Evolutionary conservation across 2,329 filamentous ascomycete genomes (phyloP).

Genomic region (Aspergillus sp.): DNA sequence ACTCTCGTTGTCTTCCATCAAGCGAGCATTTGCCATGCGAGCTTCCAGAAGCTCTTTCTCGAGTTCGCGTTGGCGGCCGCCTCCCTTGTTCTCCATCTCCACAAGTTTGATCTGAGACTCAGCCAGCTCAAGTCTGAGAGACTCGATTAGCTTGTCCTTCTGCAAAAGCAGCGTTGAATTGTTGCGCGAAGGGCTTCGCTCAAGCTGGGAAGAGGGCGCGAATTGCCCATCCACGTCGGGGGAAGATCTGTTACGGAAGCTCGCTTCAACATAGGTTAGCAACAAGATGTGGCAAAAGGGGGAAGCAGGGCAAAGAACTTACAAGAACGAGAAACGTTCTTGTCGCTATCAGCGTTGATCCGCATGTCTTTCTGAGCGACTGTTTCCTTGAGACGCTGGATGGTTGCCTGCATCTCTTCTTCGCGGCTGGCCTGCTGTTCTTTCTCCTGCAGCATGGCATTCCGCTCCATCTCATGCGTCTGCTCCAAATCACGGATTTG

Average conservation of each 20-base stretch:
- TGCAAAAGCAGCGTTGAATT: constrained; percentile 87
- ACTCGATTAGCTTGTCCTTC: constrained; percentile 95
- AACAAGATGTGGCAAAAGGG: constrained; percentile 1
- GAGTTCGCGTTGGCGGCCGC: constrained; percentile 81
- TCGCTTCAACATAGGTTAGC: constrained; percentile 28
- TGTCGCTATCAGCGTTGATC: constrained; percentile 46
- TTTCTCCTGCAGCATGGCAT: constrained; percentile 83
- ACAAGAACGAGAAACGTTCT: constrained; percentile 49
- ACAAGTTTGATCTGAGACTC: constrained; percentile 94
- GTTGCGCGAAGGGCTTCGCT: constrained; percentile 83
- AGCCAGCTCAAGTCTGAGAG: constrained; percentile 82
- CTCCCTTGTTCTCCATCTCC: constrained; percentile 88
- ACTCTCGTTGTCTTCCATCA: constrained; percentile 98
- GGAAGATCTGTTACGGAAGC: constrained; percentile 50
- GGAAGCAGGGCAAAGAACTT: constrained; percentile 21
- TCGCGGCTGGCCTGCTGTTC: constrained; percentile 79
- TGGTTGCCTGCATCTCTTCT: constrained; percentile 84
- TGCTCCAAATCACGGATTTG: constrained; percentile 88
- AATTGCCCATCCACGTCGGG: constrained; percentile 74
- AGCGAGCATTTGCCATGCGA: constrained; percentile 87
- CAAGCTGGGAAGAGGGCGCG: constrained; percentile 76
- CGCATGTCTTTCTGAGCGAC: constrained; percentile 68
- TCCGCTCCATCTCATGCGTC: constrained; percentile 87
- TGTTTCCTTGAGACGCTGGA: constrained; percentile 87
- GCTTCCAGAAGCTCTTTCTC: constrained; percentile 86